Base-by-base conservation (phyloP, 257 asterid species). In the Gynochthodes officinalis region DNA sequence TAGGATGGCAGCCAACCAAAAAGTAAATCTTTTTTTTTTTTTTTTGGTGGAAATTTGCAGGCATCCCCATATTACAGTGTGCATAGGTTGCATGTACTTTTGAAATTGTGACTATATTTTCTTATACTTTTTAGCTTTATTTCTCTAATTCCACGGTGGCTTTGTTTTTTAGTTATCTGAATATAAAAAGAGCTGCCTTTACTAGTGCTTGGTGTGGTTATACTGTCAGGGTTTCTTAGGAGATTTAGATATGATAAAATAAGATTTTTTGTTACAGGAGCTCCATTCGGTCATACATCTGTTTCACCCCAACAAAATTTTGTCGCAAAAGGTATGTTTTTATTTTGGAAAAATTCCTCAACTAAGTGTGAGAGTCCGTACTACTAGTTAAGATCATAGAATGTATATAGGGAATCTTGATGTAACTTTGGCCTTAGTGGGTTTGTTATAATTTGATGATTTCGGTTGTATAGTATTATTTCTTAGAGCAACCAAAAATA, bases 261-360 rank as follows among this genome's bases (percentile, higher is more conserved):
- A 78, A 62, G 81, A 78, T 75, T 80, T 78, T 86, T 82, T 83
- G 80, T 85, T 84, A 83, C 99, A 94, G 99, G 99, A 79, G 84
- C 83, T 76, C 96, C 96, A 63, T 89, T 86, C 77, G 98, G 97
- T 73, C 97, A 84, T 72, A 80, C 88, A 25, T 82, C 96, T 86
- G 84, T 87, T 88, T 84, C 97, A 71, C 81, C 96, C 81, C 89
- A 86, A 84, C 95, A 90, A 90, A 82, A 89, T 85, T 85, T 86
- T 84, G 88, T 84, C 72, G 89, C 90, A 30, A 94, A 94, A 90
- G 99, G 98, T 94, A 87, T 85, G 93, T 77, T 69, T 78, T 76
- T 67, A 55, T 42, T 30, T 74, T 68, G 30, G 16, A n/a, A n/a
- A n/a, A 18, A 7, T 68, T 58, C 46, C 40, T 57, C 65, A 23